A percentile compares a stretch with the other conserved stretches of the same genome.
Evolutionary conservation across 2,329 filamentous ascomycete species (phyloP).

Genomic region (Fusarium palustre): DNA sequence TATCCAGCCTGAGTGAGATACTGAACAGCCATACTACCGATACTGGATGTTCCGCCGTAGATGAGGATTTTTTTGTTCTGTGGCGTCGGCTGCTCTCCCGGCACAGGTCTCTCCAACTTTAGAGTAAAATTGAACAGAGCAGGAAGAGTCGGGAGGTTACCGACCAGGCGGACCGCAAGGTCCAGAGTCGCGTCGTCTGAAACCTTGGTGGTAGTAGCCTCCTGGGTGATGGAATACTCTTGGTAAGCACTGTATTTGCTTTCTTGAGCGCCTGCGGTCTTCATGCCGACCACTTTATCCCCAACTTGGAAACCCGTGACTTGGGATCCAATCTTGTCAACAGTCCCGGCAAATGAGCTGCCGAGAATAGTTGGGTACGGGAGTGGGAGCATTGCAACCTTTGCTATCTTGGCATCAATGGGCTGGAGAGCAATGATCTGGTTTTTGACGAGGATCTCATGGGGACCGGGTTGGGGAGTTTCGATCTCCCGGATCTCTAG

Average conservation of each 20-base stretch:
- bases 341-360: slow-evolving; percentile 32
- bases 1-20: slow-evolving; percentile 38
- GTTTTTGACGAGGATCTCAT: slow-evolving; percentile 38
- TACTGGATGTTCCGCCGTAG: slow-evolving; percentile 37
- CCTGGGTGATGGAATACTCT: slow-evolving; percentile 18
- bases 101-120: slow-evolving; percentile 24
- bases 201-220: slow-evolving; percentile 27
- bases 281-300: slow-evolving; percentile 33
- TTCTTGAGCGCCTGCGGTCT: slow-evolving; percentile 31
- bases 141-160: slow-evolving; percentile 34
- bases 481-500: slow-evolving; percentile 28
- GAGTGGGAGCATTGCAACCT: slow-evolving; percentile 35
- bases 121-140: slow-evolving; percentile 34
- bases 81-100: not conserved
- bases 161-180: slow-evolving; percentile 32
- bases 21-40: slow-evolving; percentile 32
- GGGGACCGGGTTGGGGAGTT: slow-evolving; percentile 32
- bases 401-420: slow-evolving; percentile 38
- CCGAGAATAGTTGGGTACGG: slow-evolving; percentile 32
- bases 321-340: slow-evolving; percentile 15
- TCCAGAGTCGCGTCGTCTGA: slow-evolving; percentile 14
- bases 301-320: slow-evolving; percentile 28
- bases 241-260: slow-evolving; percentile 38
- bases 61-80: slow-evolving; percentile 30
- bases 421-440: slow-evolving; percentile 36